Evolutionary conservation across 345 rosid genomes (phyloP).

Genomic region (Salix viminalis): DNA sequence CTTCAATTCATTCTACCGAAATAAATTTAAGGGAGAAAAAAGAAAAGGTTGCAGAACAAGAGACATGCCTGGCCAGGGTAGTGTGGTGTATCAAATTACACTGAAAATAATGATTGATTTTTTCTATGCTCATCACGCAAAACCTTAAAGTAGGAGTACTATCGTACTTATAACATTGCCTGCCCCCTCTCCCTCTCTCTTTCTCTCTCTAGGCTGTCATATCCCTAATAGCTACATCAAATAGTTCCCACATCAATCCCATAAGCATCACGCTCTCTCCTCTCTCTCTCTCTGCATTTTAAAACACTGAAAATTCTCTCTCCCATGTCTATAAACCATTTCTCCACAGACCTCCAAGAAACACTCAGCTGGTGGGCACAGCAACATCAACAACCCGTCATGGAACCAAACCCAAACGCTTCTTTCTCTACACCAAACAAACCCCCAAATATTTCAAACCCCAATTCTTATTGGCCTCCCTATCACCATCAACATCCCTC

Average conservation of each 20-base stretch:
- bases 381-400: constrained; percentile 19
- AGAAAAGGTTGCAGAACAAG: not conserved
- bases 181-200: not conserved
- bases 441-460: not conserved
- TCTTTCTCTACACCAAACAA: not conserved
- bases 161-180: constrained; percentile 12
- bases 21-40: too few relatives aligned
- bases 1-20: not conserved
- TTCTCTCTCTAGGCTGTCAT: constrained; percentile 7
- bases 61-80: not conserved
- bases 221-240: constrained; percentile 8
- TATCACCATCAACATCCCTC: constrained; percentile 6
- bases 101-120: constrained; percentile 26
- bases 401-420: constrained; percentile 12
- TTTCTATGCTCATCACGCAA: constrained; percentile 16
- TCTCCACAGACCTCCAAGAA: constrained; percentile 38
- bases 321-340: constrained; percentile 45
- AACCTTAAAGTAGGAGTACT: constrained; percentile 19
- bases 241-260: constrained; percentile 18
- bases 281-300: constrained; percentile 11
- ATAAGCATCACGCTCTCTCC: constrained; percentile 21
- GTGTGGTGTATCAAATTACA: not conserved
- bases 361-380: constrained; percentile 39
- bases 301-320: not conserved
- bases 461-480: not conserved